phyloP scores from a whole-genome alignment of 345 rosid species.

The Laguncularia racemosa region DNA sequence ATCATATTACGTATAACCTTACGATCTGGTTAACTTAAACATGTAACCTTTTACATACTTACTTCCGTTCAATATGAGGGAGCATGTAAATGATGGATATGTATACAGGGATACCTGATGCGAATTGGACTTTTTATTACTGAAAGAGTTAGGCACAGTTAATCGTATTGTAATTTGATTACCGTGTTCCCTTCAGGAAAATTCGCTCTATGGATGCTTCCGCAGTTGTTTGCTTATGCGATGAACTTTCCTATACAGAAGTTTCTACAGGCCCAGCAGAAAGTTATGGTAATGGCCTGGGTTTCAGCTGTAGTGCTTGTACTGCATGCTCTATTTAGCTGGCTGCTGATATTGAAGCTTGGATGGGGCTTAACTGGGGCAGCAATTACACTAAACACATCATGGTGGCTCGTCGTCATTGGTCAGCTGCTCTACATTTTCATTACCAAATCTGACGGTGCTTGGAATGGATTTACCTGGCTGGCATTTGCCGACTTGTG shows the following conservation, averaged over 20 bases:
- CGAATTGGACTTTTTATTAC: too few relatives aligned
- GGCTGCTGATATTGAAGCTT: conserved; percentile 72
- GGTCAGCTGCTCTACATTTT: conserved; percentile 69
- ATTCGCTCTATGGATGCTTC: conserved; percentile 87
- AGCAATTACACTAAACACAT: conserved; percentile 66
- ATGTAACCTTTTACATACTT: too few relatives aligned
- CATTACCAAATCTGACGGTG: conserved; percentile 81
- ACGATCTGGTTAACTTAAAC: too few relatives aligned
- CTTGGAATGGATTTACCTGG: conserved; percentile 89
- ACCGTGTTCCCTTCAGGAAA: conserved; percentile 36
- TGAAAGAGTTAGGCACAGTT: too few relatives aligned
- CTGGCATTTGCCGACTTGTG: conserved; percentile 72
- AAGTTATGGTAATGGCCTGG: conserved; percentile 77
- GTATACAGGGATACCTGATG: too few relatives aligned
- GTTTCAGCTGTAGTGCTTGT: conserved; percentile 57
- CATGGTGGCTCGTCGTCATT: conserved; percentile 82
- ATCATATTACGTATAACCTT: too few relatives aligned
- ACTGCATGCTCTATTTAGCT: conserved; percentile 56
- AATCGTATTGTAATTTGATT: not conserved
- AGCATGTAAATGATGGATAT: too few relatives aligned
- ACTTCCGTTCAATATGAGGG: too few relatives aligned
- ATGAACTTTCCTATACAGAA: conserved; percentile 85
- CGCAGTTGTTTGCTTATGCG: conserved; percentile 81
- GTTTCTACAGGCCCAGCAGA: conserved; percentile 82
- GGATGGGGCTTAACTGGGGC: conserved; percentile 83